Conservation (phyloP, 495 filamentous ascomycete genomes). For the Lindgomyces ingoldianus region DNA sequence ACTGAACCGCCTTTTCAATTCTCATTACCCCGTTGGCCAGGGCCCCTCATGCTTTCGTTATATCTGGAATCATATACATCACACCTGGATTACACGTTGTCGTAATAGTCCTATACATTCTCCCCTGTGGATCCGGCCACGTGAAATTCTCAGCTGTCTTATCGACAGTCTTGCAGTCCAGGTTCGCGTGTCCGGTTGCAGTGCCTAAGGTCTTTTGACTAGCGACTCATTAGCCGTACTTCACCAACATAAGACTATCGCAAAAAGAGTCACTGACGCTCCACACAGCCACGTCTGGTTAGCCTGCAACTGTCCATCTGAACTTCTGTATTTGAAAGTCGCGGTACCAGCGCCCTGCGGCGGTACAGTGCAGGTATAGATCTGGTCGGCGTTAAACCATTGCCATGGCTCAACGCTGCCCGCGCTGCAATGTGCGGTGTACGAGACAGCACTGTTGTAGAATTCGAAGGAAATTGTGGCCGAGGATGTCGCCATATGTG, state of each 20-base stretch:
- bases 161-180: neutral
- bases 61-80: neutral
- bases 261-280: neutral
- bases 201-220: neutral
- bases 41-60: too few species aligned
- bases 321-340: neutral
- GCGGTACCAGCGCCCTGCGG: neutral
- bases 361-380: neutral
- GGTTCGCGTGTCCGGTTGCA: neutral
- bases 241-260: neutral
- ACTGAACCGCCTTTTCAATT: too few species aligned
- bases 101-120: neutral
- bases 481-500: neutral
- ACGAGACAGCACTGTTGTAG: neutral
- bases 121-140: neutral
- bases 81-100: neutral
- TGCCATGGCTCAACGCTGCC: neutral
- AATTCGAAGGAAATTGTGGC: neutral
- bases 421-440: neutral
- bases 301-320: neutral
- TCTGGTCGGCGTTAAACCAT: neutral
- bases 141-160: neutral
- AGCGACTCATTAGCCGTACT: neutral
- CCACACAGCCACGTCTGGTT: neutral
- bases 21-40: too few species aligned